These are phyloP conservation scores for Cucurbita ficifolia DNA, from an alignment of 306 rosid species.

Conservation along the genomic window DNA sequence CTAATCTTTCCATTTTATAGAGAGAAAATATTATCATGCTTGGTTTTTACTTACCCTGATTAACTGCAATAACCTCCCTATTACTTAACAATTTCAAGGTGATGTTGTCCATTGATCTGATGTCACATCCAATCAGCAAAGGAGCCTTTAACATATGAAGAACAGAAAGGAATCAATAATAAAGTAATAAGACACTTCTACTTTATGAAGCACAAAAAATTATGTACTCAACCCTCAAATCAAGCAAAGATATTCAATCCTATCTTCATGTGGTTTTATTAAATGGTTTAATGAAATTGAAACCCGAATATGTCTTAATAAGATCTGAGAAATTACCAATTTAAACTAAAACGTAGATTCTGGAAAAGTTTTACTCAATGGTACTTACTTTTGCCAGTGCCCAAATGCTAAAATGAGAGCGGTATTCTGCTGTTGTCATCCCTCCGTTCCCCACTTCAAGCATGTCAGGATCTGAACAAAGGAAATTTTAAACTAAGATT, in stretches of 20 bases:
- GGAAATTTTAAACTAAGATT: background rate
- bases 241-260: background rate
- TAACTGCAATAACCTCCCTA: slow-evolving; percentile 53
- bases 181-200: background rate
- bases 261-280: background rate
- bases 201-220: background rate
- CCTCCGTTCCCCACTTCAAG: slow-evolving; percentile 81
- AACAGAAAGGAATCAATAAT: background rate
- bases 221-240: background rate
- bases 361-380: background rate
- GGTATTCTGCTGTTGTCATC: slow-evolving; percentile 58
- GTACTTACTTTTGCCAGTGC: slow-evolving; percentile 47
- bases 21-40: background rate
- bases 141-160: slow-evolving; percentile 35
- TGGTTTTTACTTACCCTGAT: slow-evolving; percentile 37
- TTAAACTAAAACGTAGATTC: background rate
- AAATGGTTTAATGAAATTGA: background rate
- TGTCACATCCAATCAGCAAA: slow-evolving; percentile 57
- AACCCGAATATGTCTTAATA: background rate
- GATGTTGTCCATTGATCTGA: slow-evolving; percentile 36
- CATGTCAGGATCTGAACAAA: slow-evolving; percentile 64
- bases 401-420: slow-evolving; percentile 79
- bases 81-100: slow-evolving; percentile 41
- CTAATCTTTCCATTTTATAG: background rate
- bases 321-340: background rate